A percentile compares a stretch with the other conserved stretches of the same genome.
These are phyloP conservation scores for Lachancea thermotolerans DNA, from an alignment of 805 yeast genomes.

Conservation along the genomic window DNA sequence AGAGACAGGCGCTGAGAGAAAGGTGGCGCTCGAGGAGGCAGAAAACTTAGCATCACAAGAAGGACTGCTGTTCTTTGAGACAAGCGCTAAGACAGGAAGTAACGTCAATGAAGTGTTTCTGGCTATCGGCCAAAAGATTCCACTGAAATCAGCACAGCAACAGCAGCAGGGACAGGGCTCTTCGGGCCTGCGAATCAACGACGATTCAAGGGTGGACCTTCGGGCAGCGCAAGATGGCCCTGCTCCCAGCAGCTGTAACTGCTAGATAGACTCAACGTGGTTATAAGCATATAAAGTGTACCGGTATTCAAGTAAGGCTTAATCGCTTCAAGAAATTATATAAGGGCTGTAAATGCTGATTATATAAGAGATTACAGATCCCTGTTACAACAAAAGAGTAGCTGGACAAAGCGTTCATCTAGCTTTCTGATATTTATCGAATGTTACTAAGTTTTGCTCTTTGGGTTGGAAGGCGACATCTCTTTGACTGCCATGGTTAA, in stretches of 20 bases:
- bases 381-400: too few relatives aligned
- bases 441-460: background rate
- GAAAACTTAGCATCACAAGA: slow-evolving; percentile 84
- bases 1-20: slow-evolving; percentile 45
- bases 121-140: slow-evolving; percentile 83
- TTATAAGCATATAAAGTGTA: slow-evolving; percentile 1
- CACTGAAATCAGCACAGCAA: slow-evolving; percentile 34
- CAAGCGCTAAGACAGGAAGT: slow-evolving; percentile 84
- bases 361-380: too few relatives aligned
- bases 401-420: too few relatives aligned
- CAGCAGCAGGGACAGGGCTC: slow-evolving; percentile 17
- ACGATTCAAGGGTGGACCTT: slow-evolving; percentile 31
- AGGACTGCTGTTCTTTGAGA: slow-evolving; percentile 83
- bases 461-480: background rate
- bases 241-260: slow-evolving; percentile 29
- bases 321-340: too few relatives aligned
- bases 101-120: slow-evolving; percentile 89
- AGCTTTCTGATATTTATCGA: background rate
- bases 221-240: slow-evolving; percentile 24
- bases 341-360: too few relatives aligned
- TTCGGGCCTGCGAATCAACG: slow-evolving; percentile 19
- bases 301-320: background rate
- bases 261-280: slow-evolving; percentile 15
- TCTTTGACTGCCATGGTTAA: slow-evolving; percentile 18
- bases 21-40: slow-evolving; percentile 84